phyloP scores from a whole-genome alignment of 2,329 filamentous ascomycete species.

The Claviceps pazoutovae region DNA sequence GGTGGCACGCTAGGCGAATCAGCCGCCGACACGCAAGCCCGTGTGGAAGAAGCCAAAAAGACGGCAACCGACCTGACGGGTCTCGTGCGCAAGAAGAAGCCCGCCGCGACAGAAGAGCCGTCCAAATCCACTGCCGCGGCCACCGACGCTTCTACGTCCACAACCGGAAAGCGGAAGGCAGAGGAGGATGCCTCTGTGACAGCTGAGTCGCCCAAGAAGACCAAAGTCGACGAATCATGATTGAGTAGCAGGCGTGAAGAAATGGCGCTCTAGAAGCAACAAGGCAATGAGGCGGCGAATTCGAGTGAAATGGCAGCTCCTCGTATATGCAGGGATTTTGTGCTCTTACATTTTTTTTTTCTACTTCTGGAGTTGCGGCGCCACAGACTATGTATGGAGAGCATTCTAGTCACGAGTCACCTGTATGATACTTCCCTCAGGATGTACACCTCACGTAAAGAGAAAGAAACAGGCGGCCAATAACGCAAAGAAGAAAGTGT shows the following conservation, averaged over 20 bases:
- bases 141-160: constrained; percentile 1
- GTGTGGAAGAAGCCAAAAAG: constrained; percentile 59
- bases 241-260: not conserved
- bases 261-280: no score
- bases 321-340: not conserved
- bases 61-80: constrained; percentile 59
- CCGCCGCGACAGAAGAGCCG: constrained; percentile 18
- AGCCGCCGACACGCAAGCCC: constrained; percentile 44
- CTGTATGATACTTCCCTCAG: no score
- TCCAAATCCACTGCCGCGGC: constrained; percentile 4
- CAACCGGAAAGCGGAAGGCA: constrained; percentile 28
- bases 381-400: not conserved
- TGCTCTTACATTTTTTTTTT: not conserved
- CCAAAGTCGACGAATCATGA: constrained; percentile 17
- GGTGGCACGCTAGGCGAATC: constrained; percentile 50
- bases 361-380: not conserved
- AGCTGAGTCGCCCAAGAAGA: constrained; percentile 20
- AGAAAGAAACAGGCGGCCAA: not conserved
- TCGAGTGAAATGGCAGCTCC: not conserved
- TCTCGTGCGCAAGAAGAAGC: constrained; percentile 61
- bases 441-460: not conserved
- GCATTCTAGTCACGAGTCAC: not conserved
- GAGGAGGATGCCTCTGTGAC: constrained; percentile 15
- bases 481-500: not conserved
- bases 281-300: no score